These are phyloP conservation scores for Pestalotiopsis sp. DNA, from an alignment of 2,329 filamentous ascomycete species.

Conservation along the genomic window DNA sequence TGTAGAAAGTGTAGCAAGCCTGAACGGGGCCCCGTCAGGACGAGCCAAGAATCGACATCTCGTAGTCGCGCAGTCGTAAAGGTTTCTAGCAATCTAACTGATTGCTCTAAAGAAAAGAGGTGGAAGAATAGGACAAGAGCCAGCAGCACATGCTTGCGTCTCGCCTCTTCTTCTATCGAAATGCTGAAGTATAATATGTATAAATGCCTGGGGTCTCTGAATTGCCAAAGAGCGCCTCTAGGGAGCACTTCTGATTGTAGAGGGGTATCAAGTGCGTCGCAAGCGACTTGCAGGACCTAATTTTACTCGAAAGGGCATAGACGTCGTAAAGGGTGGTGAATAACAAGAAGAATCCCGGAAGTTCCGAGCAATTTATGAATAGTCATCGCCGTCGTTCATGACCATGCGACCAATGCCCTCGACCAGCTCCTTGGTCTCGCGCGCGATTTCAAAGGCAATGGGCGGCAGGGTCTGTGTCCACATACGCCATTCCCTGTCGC, in stretches of 20 bases:
- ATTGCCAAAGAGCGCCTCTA: background rate
- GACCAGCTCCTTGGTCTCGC: conserved; percentile 77
- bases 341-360: background rate
- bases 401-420: conserved; percentile 43
- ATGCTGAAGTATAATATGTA: background rate
- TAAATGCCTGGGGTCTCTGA: conserved; percentile 1
- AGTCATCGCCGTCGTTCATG: conserved; percentile 43
- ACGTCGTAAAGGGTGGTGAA: conserved; percentile 1
- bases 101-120: background rate
- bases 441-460: conserved; percentile 83
- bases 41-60: background rate
- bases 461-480: conserved; percentile 76
- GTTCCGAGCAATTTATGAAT: conserved; percentile 37
- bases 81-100: background rate
- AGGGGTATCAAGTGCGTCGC: conserved; percentile 5
- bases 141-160: background rate
- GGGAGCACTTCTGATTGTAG: background rate
- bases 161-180: background rate
- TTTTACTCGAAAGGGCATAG: conserved; percentile 5
- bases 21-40: background rate
- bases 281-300: conserved; percentile 1
- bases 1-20: background rate
- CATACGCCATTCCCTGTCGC: conserved; percentile 58
- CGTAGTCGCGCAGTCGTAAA: background rate
- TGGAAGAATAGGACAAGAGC: background rate